Conservation (phyloP, 768 basidiomycete genomes). For the Mycena amicta region DNA sequence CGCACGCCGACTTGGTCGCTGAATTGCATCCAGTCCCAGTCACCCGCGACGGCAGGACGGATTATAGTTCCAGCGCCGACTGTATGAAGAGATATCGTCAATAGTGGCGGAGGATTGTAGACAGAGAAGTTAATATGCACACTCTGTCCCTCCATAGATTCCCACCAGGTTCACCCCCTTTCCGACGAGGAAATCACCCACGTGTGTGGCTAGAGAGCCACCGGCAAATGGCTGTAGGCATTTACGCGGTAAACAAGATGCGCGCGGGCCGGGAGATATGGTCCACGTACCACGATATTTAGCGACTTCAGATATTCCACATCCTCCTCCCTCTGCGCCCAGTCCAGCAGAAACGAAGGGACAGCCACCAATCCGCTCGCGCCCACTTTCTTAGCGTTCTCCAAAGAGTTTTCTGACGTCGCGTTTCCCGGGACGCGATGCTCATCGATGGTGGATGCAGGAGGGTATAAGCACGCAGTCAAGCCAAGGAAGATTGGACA, state of each 20-base stretch:
- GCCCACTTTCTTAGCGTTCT: constrained; percentile 30
- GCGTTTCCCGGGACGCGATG: constrained; percentile 35
- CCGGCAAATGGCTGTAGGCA: constrained; percentile 33
- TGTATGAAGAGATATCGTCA: background rate
- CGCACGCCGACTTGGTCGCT: constrained; percentile 27
- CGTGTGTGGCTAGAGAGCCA: constrained; percentile 36
- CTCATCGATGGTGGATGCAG: constrained; percentile 22
- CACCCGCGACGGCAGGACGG: constrained; percentile 23
- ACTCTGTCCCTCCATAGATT: constrained; percentile 43
- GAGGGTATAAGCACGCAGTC: constrained; percentile 35
- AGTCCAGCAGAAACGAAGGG: constrained; percentile 41
- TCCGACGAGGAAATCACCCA: constrained; percentile 34
- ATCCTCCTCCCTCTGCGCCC: constrained; percentile 31
- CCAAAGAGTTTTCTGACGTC: constrained; percentile 40
- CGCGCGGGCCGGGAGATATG: background rate
- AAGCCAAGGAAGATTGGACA: constrained; percentile 28
- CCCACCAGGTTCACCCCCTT: constrained; percentile 34
- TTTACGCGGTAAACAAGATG: background rate
- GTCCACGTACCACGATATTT: constrained; percentile 26
- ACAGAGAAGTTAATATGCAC: background rate
- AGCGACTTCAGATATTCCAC: constrained; percentile 29
- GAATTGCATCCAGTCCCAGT: constrained; percentile 34
- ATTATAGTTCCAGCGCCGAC: constrained; percentile 22
- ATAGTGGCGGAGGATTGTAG: background rate
- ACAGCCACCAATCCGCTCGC: constrained; percentile 35